These are phyloP conservation scores for Lepidium aucheri DNA, from an alignment of 345 rosid genomes.

Conservation along the genomic window DNA sequence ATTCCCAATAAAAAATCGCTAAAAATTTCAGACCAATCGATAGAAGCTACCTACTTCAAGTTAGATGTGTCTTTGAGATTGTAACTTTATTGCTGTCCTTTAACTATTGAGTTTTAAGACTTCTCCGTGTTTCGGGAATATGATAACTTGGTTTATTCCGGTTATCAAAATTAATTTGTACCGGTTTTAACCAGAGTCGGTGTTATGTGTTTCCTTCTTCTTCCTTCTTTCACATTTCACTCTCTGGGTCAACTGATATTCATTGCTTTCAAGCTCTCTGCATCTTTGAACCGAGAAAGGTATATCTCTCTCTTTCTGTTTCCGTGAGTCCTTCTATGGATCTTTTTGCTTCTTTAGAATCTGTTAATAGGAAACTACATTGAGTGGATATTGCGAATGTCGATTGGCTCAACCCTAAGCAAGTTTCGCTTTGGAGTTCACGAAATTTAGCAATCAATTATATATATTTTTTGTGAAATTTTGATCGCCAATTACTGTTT, in stretches of 20 bases:
- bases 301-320: neutral
- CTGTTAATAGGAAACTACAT: neutral
- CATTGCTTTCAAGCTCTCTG: neutral
- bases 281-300: conserved; percentile 1
- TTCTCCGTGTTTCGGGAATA: no score
- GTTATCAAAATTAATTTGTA: neutral
- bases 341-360: neutral
- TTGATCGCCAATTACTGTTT: no score
- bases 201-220: neutral
- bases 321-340: neutral
- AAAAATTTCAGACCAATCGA: no score
- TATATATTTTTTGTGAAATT: neutral
- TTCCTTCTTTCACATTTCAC: neutral
- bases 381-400: neutral
- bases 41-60: no score
- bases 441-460: neutral
- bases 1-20: no score
- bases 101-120: no score
- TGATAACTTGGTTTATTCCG: neutral
- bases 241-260: neutral
- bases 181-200: neutral
- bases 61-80: no score
- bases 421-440: neutral
- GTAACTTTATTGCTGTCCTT: no score
- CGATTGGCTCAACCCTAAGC: neutral